Evolutionary conservation across 768 basidiomycete species (phyloP), one percentile per base, ranked within the genome.

Genomic region (Tulasnella calospora): DNA sequence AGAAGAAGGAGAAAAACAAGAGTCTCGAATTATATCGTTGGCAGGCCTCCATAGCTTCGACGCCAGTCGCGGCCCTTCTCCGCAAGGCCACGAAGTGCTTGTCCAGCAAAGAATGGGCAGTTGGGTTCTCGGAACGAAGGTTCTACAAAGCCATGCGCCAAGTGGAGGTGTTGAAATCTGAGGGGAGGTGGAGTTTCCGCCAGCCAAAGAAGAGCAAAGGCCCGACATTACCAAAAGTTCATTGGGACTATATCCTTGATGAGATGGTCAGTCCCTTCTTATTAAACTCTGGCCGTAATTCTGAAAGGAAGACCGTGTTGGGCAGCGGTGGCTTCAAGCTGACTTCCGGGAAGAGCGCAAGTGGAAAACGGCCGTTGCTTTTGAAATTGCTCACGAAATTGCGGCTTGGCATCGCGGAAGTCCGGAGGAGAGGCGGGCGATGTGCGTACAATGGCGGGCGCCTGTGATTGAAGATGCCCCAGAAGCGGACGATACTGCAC

Each of bases 201-300:
- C 98, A 99, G 82, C 95, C 96, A 13, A 98, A 97, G 85, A 97
- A 96, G 84, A 94, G 96, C 82, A 88, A 93, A 79, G 92, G 90
- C 88, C 95, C 23, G 90, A 92, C 91, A 1, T 81, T 91, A 72
- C 86, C 87, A 2, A 98, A 96, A 85, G 90, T 92, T 0, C 95
- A 98, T 82, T 96, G 95, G 95, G 98, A 99, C 83, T 93, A 96
- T 84, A 87, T 99, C 44, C 85, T 99, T 84, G 97, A 99, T 79
- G 98, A 99, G 85, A 95, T 98, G 95, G 95, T 94, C 76, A 81
- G 89, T 86, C 23, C 21, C 27, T 38, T 35, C 47, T 23, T 46
- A 74, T 23, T 23, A 51, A 3, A 19, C 19, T 19, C 4, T 19
- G 23, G 19, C 47, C 2, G 4, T 10, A 23, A 51, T 51, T 19